phyloP scores from a whole-genome alignment of 345 rosid genomes.

The Boechera divaricarpa region DNA sequence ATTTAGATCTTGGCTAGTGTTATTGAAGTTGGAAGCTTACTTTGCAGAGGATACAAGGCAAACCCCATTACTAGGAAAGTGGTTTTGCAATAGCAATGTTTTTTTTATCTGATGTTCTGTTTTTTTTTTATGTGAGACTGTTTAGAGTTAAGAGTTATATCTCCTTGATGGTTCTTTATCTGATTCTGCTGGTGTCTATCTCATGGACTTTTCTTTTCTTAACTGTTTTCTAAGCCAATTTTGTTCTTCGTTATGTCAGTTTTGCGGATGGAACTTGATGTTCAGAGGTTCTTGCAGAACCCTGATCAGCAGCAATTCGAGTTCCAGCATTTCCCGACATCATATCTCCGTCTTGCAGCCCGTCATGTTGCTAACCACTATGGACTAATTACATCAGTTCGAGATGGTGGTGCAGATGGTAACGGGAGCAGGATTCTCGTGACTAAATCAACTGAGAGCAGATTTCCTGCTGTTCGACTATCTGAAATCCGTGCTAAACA shows the following conservation, averaged over 20 bases:
- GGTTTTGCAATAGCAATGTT: not conserved
- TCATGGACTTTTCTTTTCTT: not conserved
- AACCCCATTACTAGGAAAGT: slow-evolving; percentile 1
- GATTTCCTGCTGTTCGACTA: slow-evolving; percentile 64
- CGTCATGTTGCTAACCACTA: slow-evolving; percentile 95
- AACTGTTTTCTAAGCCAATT: not conserved
- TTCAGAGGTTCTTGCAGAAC: slow-evolving; percentile 75
- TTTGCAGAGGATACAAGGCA: not conserved
- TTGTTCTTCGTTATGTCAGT: slow-evolving; percentile 50
- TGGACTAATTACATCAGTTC: slow-evolving; percentile 79
- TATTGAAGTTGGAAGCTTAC: slow-evolving; percentile 22
- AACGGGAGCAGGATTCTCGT: slow-evolving; percentile 63
- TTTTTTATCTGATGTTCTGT: not conserved
- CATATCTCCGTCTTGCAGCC: slow-evolving; percentile 91
- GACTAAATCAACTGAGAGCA: slow-evolving; percentile 63
- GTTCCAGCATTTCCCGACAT: slow-evolving; percentile 89
- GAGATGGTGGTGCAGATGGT: slow-evolving; percentile 69
- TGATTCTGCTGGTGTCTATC: not conserved
- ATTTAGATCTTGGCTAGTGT: not conserved
- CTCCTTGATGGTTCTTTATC: slow-evolving; percentile 17
- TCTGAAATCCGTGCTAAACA: slow-evolving; percentile 78
- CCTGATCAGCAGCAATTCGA: slow-evolving; percentile 78
- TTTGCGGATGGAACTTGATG: slow-evolving; percentile 88
- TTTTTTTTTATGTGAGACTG: slow-evolving; percentile 1
- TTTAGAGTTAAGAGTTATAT: not conserved